phyloP scores from a whole-genome alignment of 2,329 filamentous ascomycete species.

The Orbilia oligospora region DNA sequence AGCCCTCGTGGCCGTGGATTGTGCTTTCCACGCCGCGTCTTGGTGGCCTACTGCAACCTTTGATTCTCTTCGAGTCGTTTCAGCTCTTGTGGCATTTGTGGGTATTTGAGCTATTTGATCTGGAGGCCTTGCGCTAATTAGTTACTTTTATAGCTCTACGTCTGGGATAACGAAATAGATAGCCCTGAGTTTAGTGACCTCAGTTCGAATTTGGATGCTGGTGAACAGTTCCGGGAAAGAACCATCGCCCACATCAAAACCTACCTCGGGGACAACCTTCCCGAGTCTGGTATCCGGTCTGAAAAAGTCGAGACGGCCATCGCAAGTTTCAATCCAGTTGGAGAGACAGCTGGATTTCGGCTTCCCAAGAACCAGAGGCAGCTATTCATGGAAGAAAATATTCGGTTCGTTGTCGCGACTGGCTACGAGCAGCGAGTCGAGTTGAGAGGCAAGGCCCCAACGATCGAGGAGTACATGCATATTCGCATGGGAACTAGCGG shows the following conservation, averaged over 20 bases:
- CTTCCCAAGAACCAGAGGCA: conserved; percentile 45
- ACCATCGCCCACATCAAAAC: conserved; percentile 33
- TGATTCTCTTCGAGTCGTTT: conserved; percentile 39
- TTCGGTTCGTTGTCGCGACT: conserved; percentile 41
- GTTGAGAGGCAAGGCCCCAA: conserved; percentile 57
- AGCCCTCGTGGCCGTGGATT: conserved; percentile 28
- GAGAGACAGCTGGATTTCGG: conserved; percentile 25
- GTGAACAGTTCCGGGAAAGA: conserved; percentile 40
- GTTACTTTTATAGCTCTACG: conserved; percentile 40
- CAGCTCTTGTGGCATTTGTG: conserved; percentile 48
- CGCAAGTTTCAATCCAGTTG: conserved; percentile 55
- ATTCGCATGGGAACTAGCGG: conserved; percentile 56
- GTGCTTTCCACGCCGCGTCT: conserved; percentile 21
- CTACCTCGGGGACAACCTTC: conserved; percentile 37
- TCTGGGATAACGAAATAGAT: conserved; percentile 60
- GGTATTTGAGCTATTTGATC: not conserved
- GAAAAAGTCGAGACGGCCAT: conserved; percentile 43
- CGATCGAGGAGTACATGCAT: conserved; percentile 60
- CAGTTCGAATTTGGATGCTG: conserved; percentile 35
- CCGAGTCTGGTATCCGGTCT: not conserved
- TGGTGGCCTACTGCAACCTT: conserved; percentile 54
- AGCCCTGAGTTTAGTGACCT: conserved; percentile 37
- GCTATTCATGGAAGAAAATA: conserved; percentile 33
- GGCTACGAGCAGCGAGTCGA: conserved; percentile 57
- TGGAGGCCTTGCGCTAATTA: not conserved